Base-by-base conservation (phyloP, 768 basidiomycete genomes). In the Pluteus cervinus region DNA sequence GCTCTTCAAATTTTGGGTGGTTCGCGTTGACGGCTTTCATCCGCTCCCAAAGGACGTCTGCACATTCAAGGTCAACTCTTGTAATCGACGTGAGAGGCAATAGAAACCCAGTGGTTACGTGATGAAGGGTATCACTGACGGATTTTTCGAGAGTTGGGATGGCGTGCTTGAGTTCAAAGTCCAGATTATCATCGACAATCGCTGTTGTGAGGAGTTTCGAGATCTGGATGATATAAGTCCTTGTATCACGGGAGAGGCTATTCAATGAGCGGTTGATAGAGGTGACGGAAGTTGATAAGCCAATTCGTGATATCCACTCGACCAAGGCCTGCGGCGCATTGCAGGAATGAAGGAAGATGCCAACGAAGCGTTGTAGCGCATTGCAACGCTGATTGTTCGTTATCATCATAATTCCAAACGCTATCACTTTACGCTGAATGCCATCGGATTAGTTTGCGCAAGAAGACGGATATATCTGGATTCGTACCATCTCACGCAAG, bases 121-220 rank as follows among this genome's bases (percentile, higher is more conserved):
- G 63, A 3, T 53, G 38, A 4, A 66, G 41, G 1, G 44, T 51
- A 0, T 48, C 48, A n/a, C n/a, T n/a, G 1, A 24, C 18, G 3
- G 45, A 33, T 2, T 55, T 49, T 29, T 70, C 59, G 1, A 57
- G 35, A 0, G 60, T 63, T 1, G 59, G 60, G 5, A 54, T 37
- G 1, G 47, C 9, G 7, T 46, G 37, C 31, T 61, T 56, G 7
- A 68, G 41, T 25, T 63, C 49, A 5, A 69, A 51, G 42, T 73
- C 66, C 17, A 71, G 55, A 44, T 73, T 73, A 39, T 73, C 61
- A 20, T 63, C 70, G 1, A 51, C 41, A 1, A 53, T 35, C 4
- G 60, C 41, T 4, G 50, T 53, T 17, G 44, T 33, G 1, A 56
- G 59, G 15, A 58, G 43, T n/a, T 28, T 11, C 5, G 36, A 33